Conservation (phyloP, 2,329 filamentous ascomycete genomes). For the Aureobasidium sp. region DNA sequence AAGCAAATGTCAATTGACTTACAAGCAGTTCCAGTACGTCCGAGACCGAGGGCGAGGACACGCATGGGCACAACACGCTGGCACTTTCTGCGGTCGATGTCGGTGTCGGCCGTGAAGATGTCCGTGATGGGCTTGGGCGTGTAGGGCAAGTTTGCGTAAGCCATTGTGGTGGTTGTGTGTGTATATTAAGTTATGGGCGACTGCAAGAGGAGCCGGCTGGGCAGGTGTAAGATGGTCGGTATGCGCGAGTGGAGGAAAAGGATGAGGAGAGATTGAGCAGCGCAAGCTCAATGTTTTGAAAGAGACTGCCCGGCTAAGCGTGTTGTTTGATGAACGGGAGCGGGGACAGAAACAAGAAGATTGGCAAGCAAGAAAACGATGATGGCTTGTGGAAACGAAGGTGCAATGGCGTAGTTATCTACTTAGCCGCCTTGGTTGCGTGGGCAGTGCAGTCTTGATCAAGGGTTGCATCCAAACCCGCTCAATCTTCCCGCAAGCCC, state of each 20-base stretch:
- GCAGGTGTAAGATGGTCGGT: background rate
- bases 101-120: constrained; percentile 57
- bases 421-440: constrained; percentile 7
- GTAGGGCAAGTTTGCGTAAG: constrained; percentile 30
- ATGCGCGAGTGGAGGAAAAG: background rate
- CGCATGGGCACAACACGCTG: constrained; percentile 62
- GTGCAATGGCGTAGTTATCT: constrained; percentile 5
- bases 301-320: background rate
- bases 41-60: constrained; percentile 61
- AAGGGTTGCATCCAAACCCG: background rate
- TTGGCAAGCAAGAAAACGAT: constrained; percentile 2
- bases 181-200: background rate
- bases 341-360: background rate
- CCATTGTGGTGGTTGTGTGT: constrained; percentile 23
- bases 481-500: background rate
- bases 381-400: background rate
- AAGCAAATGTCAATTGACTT: constrained; percentile 23
- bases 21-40: constrained; percentile 64
- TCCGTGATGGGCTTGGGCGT: constrained; percentile 47
- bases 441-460: constrained; percentile 8
- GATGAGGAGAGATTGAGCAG: background rate
- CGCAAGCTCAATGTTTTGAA: constrained; percentile 6
- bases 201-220: background rate
- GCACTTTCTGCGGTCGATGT: constrained; percentile 59
- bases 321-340: background rate